Percentiles rank a stretch among this genome's conserved stretches.
Conservation (phyloP, 371 early-diverging fungal species). For the Mucor indicus region DNA sequence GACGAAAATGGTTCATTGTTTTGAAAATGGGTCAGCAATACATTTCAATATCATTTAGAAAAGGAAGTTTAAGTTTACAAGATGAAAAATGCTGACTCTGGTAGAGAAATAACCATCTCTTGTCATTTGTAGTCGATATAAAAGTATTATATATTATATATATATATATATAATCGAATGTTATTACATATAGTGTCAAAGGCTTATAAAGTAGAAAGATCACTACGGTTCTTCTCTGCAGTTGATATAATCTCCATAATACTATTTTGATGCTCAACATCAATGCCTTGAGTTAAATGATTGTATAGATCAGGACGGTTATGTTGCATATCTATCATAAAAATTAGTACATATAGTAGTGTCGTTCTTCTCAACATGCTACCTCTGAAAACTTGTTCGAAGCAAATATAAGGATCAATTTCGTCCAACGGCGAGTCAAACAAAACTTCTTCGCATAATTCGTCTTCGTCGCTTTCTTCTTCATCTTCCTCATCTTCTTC, state of each 20-base stretch:
- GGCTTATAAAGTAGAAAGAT: no score
- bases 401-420: slow-evolving; percentile 76
- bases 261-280: slow-evolving; percentile 31
- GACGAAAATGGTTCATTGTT: no score
- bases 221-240: slow-evolving; percentile 39
- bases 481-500: slow-evolving; percentile 72
- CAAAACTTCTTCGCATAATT: slow-evolving; percentile 73
- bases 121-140: no score
- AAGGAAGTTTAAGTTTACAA: no score
- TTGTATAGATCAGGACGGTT: slow-evolving; percentile 17
- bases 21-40: no score
- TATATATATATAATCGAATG: no score
- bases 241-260: slow-evolving; percentile 36
- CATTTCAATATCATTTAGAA: no score
- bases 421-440: slow-evolving; percentile 85
- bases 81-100: no score
- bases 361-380: neutral
- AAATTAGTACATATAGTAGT: neutral
- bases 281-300: slow-evolving; percentile 15
- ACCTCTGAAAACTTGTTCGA: slow-evolving; percentile 56
- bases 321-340: slow-evolving; percentile 9
- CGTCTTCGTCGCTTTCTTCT: slow-evolving; percentile 62
- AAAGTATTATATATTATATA: no score
- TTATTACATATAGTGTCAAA: no score
- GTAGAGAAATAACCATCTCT: no score